Percentiles rank a stretch among this genome's conserved stretches.
Conservation (phyloP, 2,329 filamentous ascomycete genomes). For the Monilinia vaccinii-corymbosi region DNA sequence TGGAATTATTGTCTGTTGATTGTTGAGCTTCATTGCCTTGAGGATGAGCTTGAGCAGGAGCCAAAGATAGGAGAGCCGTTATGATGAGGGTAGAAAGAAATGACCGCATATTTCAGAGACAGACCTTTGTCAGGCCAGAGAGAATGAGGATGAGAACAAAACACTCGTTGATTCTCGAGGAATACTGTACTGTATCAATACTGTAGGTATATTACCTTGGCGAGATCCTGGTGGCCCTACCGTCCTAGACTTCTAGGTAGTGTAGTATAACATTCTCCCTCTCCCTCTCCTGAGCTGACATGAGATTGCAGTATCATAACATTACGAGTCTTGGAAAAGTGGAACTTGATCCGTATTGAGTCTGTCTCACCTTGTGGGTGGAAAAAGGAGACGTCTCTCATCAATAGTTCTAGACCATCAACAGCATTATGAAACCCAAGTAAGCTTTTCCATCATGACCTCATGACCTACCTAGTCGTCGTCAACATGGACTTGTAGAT, state of each 20-base stretch:
- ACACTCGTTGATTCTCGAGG: background rate
- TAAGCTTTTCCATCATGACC: too few species aligned
- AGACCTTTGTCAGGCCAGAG: background rate
- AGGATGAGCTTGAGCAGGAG: conserved; percentile 18
- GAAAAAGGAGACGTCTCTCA: background rate
- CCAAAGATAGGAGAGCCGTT: conserved; percentile 21
- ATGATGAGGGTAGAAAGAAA: conserved; percentile 19
- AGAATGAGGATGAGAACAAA: background rate
- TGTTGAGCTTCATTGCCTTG: conserved; percentile 7
- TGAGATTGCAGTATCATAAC: background rate
- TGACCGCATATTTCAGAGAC: conserved; percentile 12
- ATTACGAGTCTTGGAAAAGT: conserved; percentile 12
- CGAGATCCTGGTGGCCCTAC: too few species aligned
- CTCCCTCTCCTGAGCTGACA: too few species aligned
- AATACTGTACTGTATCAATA: too few species aligned
- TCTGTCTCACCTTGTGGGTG: too few species aligned
- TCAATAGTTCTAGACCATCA: conserved; percentile 1
- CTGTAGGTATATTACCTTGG: too few species aligned
- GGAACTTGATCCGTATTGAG: conserved; percentile 4
- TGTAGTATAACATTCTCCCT: too few species aligned
- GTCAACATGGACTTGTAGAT: background rate
- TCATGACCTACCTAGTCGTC: too few species aligned
- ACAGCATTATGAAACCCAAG: too few species aligned
- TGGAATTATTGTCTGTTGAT: conserved; percentile 4
- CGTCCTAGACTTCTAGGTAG: too few species aligned